Evolutionary conservation across 2,329 filamentous ascomycete genomes (phyloP), one percentile per base, ranked within the genome.

Genomic region (Elsinoe perseae): DNA sequence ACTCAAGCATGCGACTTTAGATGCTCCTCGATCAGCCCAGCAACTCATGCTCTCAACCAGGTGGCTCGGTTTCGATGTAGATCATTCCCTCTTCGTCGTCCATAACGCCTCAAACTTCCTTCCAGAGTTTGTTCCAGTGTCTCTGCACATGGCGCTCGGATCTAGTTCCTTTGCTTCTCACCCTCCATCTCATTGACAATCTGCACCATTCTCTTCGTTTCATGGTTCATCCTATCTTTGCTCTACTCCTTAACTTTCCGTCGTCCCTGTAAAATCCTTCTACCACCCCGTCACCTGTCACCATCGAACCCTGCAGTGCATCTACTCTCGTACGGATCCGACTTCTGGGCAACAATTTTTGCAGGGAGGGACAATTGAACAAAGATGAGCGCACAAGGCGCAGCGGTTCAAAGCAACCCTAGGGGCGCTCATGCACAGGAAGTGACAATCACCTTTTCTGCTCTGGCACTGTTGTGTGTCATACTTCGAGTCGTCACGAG

Each of bases 361-460:
- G 14, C 9, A 36, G 16, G 28, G 16, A 10, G n/a, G 28, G 28
- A 36, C 32, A 21, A 34, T 20, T 36, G 16, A 52, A 4, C 27
- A 32, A 52, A 34, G 28, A 52, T 52, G 48, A 50, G 46, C 28
- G 28, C 46, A 14, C 10, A 20, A 50, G 58, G 56, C 57, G 54
- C 52, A 28, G 34, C 20, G 9, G 27, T 10, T 18, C 52, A 54
- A 18, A 25, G 32, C 34, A 54, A 54, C 27, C 18, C 34, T 12
- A 27, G 52, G n/a, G 52, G 52, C 16, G 34, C 16, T 10, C 21
- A 54, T 16, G 52, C 52, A 28, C 34, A 54, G 36, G 3, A 32
- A 18, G 20, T 10, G 23, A 44, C 38, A 3, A 54, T 54, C 38
- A 34, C 34, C 2, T 42, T 54, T 16, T 23, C 10, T n/a, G 23